These are phyloP conservation scores for Hymenoscyphus fructigenus DNA, from an alignment of 2,329 filamentous ascomycete genomes.

Conservation along the genomic window DNA sequence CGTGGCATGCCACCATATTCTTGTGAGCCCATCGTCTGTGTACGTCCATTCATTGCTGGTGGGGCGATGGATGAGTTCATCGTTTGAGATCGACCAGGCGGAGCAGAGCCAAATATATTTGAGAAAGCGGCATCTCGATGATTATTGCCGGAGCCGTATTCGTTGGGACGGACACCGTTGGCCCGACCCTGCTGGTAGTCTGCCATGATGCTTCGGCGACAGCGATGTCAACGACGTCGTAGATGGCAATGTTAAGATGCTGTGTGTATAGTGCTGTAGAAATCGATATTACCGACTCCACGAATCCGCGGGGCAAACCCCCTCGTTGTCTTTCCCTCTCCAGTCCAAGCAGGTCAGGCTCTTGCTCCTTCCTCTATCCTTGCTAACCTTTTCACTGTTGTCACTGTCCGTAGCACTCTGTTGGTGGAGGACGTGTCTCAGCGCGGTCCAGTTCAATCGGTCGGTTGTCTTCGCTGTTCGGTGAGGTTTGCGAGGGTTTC, in stretches of 20 bases:
- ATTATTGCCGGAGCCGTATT: slow-evolving; percentile 49
- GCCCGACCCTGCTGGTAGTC: slow-evolving; percentile 61
- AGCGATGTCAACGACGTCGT: background rate
- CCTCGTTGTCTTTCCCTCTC: background rate
- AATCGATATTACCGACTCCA: background rate
- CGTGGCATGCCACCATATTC: slow-evolving; percentile 57
- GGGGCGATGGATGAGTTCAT: slow-evolving; percentile 79
- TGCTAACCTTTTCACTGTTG: background rate
- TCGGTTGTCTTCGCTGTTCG: background rate
- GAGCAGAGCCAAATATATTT: slow-evolving; percentile 89
- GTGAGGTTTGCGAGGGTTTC: slow-evolving; percentile 4
- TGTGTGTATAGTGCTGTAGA: background rate
- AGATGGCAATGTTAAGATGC: background rate
- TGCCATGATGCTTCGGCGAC: slow-evolving; percentile 44
- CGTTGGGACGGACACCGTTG: slow-evolving; percentile 47
- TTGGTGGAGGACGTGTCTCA: slow-evolving; percentile 1
- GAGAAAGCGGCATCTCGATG: slow-evolving; percentile 94
- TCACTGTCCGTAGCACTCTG: background rate
- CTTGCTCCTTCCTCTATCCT: background rate
- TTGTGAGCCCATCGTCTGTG: slow-evolving; percentile 66
- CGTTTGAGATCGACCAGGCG: slow-evolving; percentile 88
- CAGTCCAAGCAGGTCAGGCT: background rate
- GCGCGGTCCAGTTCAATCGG: background rate
- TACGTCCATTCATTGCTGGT: slow-evolving; percentile 58
- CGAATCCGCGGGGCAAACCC: slow-evolving; percentile 5